Base-by-base conservation (phyloP, 257 asterid species). In the Prunella vulgaris region DNA sequence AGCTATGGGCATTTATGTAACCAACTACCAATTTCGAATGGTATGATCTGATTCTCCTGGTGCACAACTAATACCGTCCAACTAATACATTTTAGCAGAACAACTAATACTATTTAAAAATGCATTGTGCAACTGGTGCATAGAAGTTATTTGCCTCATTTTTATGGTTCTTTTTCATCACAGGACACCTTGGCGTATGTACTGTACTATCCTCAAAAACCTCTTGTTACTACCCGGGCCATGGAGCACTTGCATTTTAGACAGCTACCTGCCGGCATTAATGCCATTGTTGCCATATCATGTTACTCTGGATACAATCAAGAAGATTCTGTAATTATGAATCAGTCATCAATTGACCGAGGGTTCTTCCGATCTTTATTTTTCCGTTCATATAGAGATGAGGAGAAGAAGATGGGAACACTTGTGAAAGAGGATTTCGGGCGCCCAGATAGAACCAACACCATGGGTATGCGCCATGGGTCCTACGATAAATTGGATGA, bases 381-480 rank as follows among this genome's bases (percentile, higher is more conserved):
- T 69, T 93, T 90, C 86, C 96, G 97, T 33, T 93, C 99, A 21
- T 93, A 93, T 66, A 80, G 99, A 70, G 99, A 90, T 8, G 99
- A 93, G 79, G 99, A 93, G 77, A 93, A 93, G 86, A 93, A 93
- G 79, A 90, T 93, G 96, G 97, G 99, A 54, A 93, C 99, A 5
- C 84, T 93, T 42, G 99, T 93, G 42, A 93, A 93, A 76, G 99
- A 93, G 85, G 99, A 93, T 70, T 93, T 93, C 15, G 96, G 97
- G n/a, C 93, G 95, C 25, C 99, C 99, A 0, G 99, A 93, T 75
- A 76, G 99, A 74, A 67, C 90, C 21, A 84, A 87, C 77, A 90
- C 97, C 51, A 93, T 93, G 99, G 99, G 99, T 56, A 93, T 93
- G 99, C 88, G 97, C 1, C 97, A 90, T 48, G 99, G 97, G n/a